Conservation (phyloP, 129 eudicot species). For the Pulicaria dysenterica region DNA sequence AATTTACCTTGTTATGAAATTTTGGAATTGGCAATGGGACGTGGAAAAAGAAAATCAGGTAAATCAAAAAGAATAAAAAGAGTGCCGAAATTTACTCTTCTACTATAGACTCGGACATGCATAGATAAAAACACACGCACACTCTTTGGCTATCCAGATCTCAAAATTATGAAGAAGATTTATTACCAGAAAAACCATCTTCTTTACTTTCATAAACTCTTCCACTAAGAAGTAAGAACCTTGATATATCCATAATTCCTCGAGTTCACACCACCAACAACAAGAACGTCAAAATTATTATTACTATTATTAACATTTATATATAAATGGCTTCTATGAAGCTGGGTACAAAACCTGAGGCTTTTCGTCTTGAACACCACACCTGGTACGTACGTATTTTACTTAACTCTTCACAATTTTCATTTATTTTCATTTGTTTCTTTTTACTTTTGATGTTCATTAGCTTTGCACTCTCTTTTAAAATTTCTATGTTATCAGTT, state of each 20-base stretch:
- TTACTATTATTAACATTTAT: neutral
- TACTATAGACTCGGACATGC: conserved; percentile 48
- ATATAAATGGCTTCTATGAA: conserved; percentile 61
- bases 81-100: conserved; percentile 25
- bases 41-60: neutral
- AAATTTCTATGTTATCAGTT: no score
- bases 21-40: no score
- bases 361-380: conserved; percentile 63
- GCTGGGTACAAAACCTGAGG: conserved; percentile 73
- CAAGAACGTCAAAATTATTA: neutral
- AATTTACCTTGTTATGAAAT: no score
- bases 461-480: no score
- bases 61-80: neutral
- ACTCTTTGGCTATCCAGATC: conserved; percentile 25
- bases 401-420: neutral
- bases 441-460: no score
- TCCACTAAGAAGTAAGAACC: neutral
- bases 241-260: conserved; percentile 23
- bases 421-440: neutral
- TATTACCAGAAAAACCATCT: conserved; percentile 14
- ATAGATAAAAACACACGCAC: neutral
- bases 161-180: conserved; percentile 26
- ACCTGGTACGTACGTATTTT: conserved; percentile 45
- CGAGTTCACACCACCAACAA: conserved; percentile 7
- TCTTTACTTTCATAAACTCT: neutral